phyloP scores from a whole-genome alignment of 2,329 filamentous ascomycete genomes.

The Aspergillus puulaauensis region DNA sequence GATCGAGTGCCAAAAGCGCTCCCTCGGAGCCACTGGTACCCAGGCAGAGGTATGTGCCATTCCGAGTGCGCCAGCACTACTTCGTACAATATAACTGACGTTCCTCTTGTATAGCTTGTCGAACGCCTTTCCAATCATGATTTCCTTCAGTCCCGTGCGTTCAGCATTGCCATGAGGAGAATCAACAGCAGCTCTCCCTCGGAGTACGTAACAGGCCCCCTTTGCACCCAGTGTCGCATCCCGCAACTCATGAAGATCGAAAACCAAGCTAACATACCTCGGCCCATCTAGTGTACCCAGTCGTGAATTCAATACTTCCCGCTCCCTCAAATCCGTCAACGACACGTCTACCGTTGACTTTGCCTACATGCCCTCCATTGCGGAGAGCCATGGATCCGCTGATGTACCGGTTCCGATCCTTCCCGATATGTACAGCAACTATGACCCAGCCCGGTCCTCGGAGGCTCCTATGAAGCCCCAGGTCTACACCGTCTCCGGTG shows the following conservation, averaged over 20 bases:
- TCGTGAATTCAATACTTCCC: slow-evolving; percentile 63
- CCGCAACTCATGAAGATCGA: neutral
- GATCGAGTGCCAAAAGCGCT: slow-evolving; percentile 51
- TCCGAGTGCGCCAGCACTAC: neutral
- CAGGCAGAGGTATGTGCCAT: slow-evolving; percentile 48
- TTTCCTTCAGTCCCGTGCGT: slow-evolving; percentile 52
- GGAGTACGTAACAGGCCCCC: slow-evolving; percentile 30
- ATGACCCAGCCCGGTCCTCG: slow-evolving; percentile 21
- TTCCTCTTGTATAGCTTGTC: slow-evolving; percentile 41
- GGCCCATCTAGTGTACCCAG: slow-evolving; percentile 52
- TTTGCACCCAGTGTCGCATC: neutral
- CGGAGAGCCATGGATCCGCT: slow-evolving; percentile 42
- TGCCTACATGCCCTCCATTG: slow-evolving; percentile 57
- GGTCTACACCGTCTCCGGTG: slow-evolving; percentile 54
- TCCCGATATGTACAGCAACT: slow-evolving; percentile 38
- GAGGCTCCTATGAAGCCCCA: slow-evolving; percentile 52
- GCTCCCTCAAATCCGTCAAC: slow-evolving; percentile 54
- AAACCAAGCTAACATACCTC: slow-evolving; percentile 15
- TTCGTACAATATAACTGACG: neutral
- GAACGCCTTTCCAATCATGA: slow-evolving; percentile 55
- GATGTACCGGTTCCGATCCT: slow-evolving; percentile 53
- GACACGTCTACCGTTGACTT: slow-evolving; percentile 65
- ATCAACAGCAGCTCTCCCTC: slow-evolving; percentile 45
- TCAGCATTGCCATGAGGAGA: slow-evolving; percentile 54
- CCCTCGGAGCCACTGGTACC: slow-evolving; percentile 46